A percentile compares a stretch with the other conserved stretches of the same genome.
Conservation (phyloP, 805 yeast genomes). For the Isabelozyma pseudorhagii region DNA sequence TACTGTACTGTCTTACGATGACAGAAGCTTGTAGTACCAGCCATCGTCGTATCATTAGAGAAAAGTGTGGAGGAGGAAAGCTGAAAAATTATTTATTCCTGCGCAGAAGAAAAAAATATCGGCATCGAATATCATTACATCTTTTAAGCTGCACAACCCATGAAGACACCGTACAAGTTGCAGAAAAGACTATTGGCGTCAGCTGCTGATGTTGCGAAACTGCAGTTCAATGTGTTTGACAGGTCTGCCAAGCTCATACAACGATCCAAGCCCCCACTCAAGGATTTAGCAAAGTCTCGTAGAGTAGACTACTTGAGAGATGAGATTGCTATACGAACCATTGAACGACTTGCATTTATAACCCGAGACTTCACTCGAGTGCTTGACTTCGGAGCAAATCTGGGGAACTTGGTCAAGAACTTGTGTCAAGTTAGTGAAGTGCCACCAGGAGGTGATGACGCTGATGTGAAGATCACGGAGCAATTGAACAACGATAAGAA, state of each 20-base stretch:
- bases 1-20: background rate
- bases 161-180: background rate
- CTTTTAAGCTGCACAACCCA: background rate
- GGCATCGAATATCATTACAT: too few relatives aligned
- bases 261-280: conserved; percentile 47
- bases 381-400: conserved; percentile 71
- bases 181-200: conserved; percentile 8
- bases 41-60: too few relatives aligned
- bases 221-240: conserved; percentile 51
- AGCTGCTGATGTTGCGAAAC: conserved; percentile 16
- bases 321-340: conserved; percentile 68
- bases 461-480: conserved; percentile 35
- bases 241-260: conserved; percentile 61
- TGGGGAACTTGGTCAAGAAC: conserved; percentile 57
- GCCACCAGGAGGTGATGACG: conserved; percentile 25
- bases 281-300: conserved; percentile 26
- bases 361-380: conserved; percentile 58
- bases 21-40: too few relatives aligned
- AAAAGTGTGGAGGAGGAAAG: too few relatives aligned
- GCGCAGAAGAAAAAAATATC: too few relatives aligned
- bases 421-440: conserved; percentile 24
- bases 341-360: conserved; percentile 73
- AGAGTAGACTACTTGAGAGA: conserved; percentile 70
- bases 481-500: conserved; percentile 51
- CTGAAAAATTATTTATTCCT: too few relatives aligned